phyloP scores from a whole-genome alignment of 1,284 basidiomycete genomes.

The Heterobasidion occidentale region DNA sequence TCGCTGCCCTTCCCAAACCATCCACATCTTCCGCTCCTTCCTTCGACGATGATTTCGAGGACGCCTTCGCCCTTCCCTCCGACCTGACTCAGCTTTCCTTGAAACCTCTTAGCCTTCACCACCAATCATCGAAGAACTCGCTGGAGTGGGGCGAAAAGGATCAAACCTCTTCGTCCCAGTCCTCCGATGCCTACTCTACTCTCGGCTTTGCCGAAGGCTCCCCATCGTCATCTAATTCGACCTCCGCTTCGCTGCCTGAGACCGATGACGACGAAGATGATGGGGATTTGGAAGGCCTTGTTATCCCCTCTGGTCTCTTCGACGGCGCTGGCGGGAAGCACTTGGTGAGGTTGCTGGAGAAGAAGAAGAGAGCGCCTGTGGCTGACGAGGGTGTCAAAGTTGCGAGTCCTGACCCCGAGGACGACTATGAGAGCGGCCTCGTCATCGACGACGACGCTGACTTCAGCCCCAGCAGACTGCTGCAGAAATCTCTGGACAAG shows the following conservation, averaged over 20 bases:
- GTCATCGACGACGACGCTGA: slow-evolving; percentile 75
- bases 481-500: slow-evolving; percentile 43
- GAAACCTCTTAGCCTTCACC: slow-evolving; percentile 48
- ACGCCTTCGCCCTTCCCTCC: slow-evolving; percentile 67
- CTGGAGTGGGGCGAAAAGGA: slow-evolving; percentile 80
- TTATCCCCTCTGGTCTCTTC: slow-evolving; percentile 66
- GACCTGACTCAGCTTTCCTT: slow-evolving; percentile 74
- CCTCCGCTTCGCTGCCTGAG: slow-evolving; percentile 56
- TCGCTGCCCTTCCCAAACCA: slow-evolving; percentile 37
- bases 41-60: slow-evolving; percentile 61
- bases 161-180: slow-evolving; percentile 66
- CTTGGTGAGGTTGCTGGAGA: slow-evolving; percentile 65
- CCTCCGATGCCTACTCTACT: slow-evolving; percentile 73
- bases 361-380: slow-evolving; percentile 56
- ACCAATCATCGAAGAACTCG: slow-evolving; percentile 70
- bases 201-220: slow-evolving; percentile 66
- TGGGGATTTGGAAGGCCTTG: slow-evolving; percentile 69
- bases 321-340: slow-evolving; percentile 59
- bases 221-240: slow-evolving; percentile 64
- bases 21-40: slow-evolving; percentile 17
- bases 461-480: slow-evolving; percentile 66
- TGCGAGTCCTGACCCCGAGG: slow-evolving; percentile 58
- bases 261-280: slow-evolving; percentile 63
- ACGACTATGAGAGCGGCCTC: slow-evolving; percentile 76
- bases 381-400: slow-evolving; percentile 42